A percentile compares a stretch with the other conserved stretches of the same genome.
phyloP scores from a whole-genome alignment of 306 rosid species.

The Adenanthera pavonina region DNA sequence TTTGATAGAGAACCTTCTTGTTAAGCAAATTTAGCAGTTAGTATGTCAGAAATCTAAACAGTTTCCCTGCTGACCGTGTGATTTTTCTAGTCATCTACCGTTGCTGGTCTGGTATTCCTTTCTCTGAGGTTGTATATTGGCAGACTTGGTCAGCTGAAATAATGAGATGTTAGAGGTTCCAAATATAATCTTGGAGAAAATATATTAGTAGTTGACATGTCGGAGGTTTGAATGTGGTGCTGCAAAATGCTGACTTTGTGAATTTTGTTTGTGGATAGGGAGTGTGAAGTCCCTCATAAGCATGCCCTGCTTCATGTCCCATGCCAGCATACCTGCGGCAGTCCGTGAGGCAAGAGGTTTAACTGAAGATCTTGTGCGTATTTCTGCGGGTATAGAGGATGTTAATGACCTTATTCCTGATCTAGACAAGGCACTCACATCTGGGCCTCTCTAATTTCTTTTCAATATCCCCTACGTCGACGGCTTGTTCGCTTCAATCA shows the following conservation, averaged over 20 bases:
- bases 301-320: slow-evolving; percentile 87
- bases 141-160: neutral
- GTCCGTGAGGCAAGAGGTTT: slow-evolving; percentile 85
- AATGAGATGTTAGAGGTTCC: neutral
- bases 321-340: slow-evolving; percentile 81
- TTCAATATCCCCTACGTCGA: neutral
- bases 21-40: neutral
- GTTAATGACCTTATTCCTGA: slow-evolving; percentile 77
- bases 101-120: neutral
- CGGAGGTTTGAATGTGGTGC: neutral
- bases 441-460: slow-evolving; percentile 56
- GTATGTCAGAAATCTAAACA: no score
- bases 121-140: neutral
- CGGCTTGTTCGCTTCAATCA: neutral
- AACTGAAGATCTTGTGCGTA: slow-evolving; percentile 81
- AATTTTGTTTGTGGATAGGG: slow-evolving; percentile 52
- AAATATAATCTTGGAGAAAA: neutral
- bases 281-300: slow-evolving; percentile 93
- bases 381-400: slow-evolving; percentile 90
- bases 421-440: slow-evolving; percentile 68
- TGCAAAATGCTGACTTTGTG: slow-evolving; percentile 10
- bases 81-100: neutral
- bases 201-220: neutral
- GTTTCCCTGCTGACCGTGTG: neutral
- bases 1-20: neutral